Base-by-base conservation (phyloP, 164 flowering plant species). In the Magnolia changhungtana region DNA sequence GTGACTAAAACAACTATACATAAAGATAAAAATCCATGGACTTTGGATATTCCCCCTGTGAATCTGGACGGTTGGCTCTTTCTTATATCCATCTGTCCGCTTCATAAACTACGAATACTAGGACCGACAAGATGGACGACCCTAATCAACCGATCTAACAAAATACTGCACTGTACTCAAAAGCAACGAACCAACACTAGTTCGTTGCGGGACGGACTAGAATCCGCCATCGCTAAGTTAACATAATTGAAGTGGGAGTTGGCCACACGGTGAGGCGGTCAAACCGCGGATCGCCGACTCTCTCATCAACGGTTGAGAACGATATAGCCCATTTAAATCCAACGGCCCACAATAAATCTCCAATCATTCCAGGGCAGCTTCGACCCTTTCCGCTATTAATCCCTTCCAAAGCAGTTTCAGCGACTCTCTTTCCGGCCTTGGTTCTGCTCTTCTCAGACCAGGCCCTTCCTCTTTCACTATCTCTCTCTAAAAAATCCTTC, bases 381-480 rank as follows among this genome's bases (percentile, higher is more conserved):
- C 59, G 50, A 23, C 66, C 59, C 31, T 50, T 31, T 23, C 8
- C 79, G 10, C 68, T 80, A 65, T 77, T 66, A 77, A 77, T 74
- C 73, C 76, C 51, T 52, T 58, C 65, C 24, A 52, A 3, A 45
- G 11, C 11, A 29, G 8, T 1, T 2, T 3, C 11, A 24, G 20
- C 45, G n/a, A 14, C 70, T 69, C 58, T 71, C 80, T 81, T 50
- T 59, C 80, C 16, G 20, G 37, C 70, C 75, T 80, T 77, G 83
- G 83, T 77, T 74, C 80, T 59, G 67, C 76, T 66, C 63, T n/a
- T 73, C 75, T 68, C 45, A n/a, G 77, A 69, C 71, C 77, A 71
- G 73, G 70, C 63, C 45, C 8, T n/a, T 58, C 13, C 68, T 50
- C 70, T 59, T 74, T 76, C 79, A 1, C 59, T 24, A 29, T 71